Conservation (phyloP, 1,284 basidiomycete genomes). For the Pseudozyma flocculosa region DNA sequence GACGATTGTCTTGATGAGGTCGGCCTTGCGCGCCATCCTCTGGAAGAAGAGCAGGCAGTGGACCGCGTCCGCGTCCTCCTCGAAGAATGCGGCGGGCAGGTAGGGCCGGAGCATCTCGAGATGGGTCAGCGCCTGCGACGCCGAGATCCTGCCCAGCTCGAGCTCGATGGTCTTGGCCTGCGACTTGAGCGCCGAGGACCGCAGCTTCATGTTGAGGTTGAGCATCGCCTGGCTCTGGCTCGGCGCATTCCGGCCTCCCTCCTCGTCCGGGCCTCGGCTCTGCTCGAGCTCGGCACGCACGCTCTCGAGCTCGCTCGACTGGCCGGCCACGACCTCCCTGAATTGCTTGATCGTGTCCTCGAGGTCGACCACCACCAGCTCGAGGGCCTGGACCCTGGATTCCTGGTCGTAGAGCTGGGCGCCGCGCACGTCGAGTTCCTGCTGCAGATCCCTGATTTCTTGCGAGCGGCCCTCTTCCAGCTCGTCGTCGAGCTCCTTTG, state of each 20-base stretch:
- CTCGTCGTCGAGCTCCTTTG: constrained; percentile 94
- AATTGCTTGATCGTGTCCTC: constrained; percentile 51
- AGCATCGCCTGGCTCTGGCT: constrained; percentile 48
- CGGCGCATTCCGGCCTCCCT: constrained; percentile 26
- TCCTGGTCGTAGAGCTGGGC: constrained; percentile 31
- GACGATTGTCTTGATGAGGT: constrained; percentile 47
- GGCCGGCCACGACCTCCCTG: constrained; percentile 50
- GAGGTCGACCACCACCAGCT: constrained; percentile 47
- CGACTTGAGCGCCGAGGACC: constrained; percentile 51
- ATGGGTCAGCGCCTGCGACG: constrained; percentile 38
- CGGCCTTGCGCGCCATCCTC: constrained; percentile 50
- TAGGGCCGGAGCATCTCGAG: constrained; percentile 51
- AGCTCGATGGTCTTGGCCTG: constrained; percentile 52
- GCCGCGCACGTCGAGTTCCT: constrained; percentile 68
- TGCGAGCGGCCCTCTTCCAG: constrained; percentile 94
- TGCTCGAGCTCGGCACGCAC: constrained; percentile 41
- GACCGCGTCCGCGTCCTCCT: constrained; percentile 48
- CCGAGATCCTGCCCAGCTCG: constrained; percentile 46
- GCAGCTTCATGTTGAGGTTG: constrained; percentile 53
- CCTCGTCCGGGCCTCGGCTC: constrained; percentile 19
- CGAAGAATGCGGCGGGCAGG: constrained; percentile 45
- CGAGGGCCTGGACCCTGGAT: constrained; percentile 29
- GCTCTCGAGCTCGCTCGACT: constrained; percentile 47
- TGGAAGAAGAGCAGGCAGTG: constrained; percentile 52
- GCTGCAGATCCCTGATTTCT: constrained; percentile 86